Evolutionary conservation across 2,329 filamentous ascomycete genomes (phyloP).

Genomic region (Alternaria solani): DNA sequence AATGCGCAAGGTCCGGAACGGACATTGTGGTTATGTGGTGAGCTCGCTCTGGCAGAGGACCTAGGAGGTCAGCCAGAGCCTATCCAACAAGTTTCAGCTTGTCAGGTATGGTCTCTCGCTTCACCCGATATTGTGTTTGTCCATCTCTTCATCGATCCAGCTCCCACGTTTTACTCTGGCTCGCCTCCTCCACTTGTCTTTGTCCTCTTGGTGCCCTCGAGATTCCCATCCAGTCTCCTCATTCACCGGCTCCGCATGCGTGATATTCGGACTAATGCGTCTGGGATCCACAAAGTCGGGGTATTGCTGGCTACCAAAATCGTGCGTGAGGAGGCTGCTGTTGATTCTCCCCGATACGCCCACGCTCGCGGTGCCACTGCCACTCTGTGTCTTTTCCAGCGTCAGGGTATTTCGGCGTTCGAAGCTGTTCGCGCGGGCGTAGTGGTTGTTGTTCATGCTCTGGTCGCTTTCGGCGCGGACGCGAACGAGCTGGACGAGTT

Average conservation of each 20-base stretch:
- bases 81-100: not conserved
- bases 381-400: constrained; percentile 29
- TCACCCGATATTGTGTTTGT: constrained; percentile 44
- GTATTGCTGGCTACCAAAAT: constrained; percentile 21
- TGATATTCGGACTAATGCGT: constrained; percentile 30
- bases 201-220: constrained; percentile 19
- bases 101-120: not conserved
- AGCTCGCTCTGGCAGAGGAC: not conserved
- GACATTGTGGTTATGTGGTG: not conserved
- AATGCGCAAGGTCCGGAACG: not conserved
- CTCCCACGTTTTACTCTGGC: constrained; percentile 22
- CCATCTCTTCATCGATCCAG: constrained; percentile 50
- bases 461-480: constrained; percentile 29
- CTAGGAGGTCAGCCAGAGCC: not conserved
- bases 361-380: constrained; percentile 11
- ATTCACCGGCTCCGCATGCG: constrained; percentile 27
- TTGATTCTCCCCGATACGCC: constrained; percentile 5
- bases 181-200: constrained; percentile 34
- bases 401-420: constrained; percentile 20
- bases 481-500: constrained; percentile 50
- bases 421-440: constrained; percentile 6
- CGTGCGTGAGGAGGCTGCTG: constrained; percentile 12
- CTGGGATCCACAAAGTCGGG: constrained; percentile 44
- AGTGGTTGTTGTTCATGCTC: constrained; percentile 24
- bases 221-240: constrained; percentile 24